These are phyloP conservation scores for Fusarium abutilonis DNA, from an alignment of 2,329 filamentous ascomycete genomes.

Conservation along the genomic window DNA sequence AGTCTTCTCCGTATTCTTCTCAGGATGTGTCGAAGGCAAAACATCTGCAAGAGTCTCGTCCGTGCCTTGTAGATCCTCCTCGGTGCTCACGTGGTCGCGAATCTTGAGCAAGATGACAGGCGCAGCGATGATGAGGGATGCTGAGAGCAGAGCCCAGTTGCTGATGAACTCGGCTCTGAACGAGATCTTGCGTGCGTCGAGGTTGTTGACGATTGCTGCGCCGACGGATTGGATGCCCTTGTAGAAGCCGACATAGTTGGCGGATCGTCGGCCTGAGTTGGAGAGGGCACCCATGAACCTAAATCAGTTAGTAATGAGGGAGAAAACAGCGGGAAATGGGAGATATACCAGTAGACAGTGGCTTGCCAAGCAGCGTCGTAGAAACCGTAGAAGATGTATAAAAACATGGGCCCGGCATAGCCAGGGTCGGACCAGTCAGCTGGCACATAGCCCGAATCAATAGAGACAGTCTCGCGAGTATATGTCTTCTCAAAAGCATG, in stretches of 20 bases:
- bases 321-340: constrained; percentile 46
- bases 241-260: constrained; percentile 93
- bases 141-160: constrained; percentile 78
- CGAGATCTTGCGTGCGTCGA: constrained; percentile 53
- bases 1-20: constrained; percentile 26
- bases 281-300: constrained; percentile 92
- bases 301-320: constrained; percentile 44
- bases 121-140: constrained; percentile 78
- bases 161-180: constrained; percentile 77
- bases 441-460: constrained; percentile 12
- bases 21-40: constrained; percentile 26
- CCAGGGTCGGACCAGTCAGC: constrained; percentile 72
- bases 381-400: constrained; percentile 91
- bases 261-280: constrained; percentile 90
- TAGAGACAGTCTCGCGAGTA: constrained; percentile 34
- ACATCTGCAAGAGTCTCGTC: constrained; percentile 85
- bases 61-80: constrained; percentile 84
- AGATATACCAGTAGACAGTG: constrained; percentile 86
- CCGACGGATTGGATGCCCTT: constrained; percentile 83
- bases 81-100: constrained; percentile 80
- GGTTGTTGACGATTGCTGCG: constrained; percentile 61
- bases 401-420: constrained; percentile 82
- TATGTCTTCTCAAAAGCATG: constrained; percentile 73
- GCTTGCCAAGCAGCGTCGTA: constrained; percentile 94
- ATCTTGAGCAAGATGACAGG: constrained; percentile 84